Conservation (phyloP, 208 protist genomes). For the Porcisia deanei region DNA sequence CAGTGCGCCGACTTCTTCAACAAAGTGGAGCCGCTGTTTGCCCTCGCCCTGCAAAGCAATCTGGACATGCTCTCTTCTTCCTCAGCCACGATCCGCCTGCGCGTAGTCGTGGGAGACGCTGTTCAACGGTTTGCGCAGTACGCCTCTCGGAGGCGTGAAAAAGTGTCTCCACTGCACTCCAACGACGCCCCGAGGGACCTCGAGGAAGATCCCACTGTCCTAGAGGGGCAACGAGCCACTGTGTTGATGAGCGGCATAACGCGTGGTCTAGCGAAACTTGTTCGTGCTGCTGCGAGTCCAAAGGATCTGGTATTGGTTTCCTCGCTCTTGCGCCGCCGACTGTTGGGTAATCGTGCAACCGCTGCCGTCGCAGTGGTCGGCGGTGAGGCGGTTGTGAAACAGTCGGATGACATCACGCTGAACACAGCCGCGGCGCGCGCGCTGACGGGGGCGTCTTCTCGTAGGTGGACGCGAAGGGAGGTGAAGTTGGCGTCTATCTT, state of each 20-base stretch:
- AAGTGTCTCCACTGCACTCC: not conserved
- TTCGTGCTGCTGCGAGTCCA: conserved; percentile 6
- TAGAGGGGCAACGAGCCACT: conserved; percentile 2
- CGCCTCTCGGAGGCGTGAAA: not conserved
- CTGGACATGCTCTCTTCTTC: not conserved
- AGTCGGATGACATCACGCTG: not conserved
- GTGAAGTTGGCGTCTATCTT: conserved; percentile 23
- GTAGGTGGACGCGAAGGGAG: conserved; percentile 10
- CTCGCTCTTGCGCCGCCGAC: conserved; percentile 20
- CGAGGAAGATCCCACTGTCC: not conserved
- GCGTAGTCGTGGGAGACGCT: conserved; percentile 4
- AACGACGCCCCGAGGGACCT: not conserved
- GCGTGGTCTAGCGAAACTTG: not conserved
- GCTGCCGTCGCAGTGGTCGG: not conserved
- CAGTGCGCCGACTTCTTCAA: conserved; percentile 21
- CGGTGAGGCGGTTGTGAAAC: not conserved
- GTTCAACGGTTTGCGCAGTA: conserved; percentile 8
- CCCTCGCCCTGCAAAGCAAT: not conserved
- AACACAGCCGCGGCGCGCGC: not conserved
- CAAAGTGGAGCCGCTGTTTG: conserved; percentile 19
- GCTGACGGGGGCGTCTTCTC: not conserved
- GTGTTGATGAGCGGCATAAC: not conserved
- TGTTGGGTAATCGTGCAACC: not conserved
- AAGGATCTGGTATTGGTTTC: conserved; percentile 23
- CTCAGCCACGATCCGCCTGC: conserved; percentile 6